A percentile compares a stretch with the other conserved stretches of the same genome.
Conservation (phyloP, 2,329 filamentous ascomycete species). For the Fusarium staphyleae region DNA sequence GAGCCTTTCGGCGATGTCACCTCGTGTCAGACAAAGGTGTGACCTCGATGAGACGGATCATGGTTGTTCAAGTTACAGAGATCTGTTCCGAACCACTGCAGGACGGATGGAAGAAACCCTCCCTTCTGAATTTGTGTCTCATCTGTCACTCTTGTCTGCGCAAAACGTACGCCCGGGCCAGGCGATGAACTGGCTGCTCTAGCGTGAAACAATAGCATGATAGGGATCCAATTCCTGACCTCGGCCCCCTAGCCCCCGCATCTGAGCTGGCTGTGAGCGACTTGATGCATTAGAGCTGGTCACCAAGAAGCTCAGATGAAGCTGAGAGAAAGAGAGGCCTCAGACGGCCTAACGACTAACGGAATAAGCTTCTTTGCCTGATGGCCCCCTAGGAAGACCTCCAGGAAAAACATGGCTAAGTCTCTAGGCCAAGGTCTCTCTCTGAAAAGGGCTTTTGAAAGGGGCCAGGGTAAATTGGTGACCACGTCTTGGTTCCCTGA, state of each 20-base stretch:
- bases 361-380: too few relatives aligned
- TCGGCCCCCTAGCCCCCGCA: not conserved
- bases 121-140: conserved; percentile 11
- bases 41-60: conserved; percentile 2
- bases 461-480: not conserved
- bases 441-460: too few relatives aligned
- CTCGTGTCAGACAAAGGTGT: not conserved
- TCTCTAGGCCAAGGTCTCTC: not conserved
- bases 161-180: conserved; percentile 6
- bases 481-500: not conserved
- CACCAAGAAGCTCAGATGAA: conserved; percentile 3
- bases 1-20: not conserved
- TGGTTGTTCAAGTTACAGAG: not conserved
- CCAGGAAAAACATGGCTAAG: not conserved
- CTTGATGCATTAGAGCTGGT: conserved; percentile 1
- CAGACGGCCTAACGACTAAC: not conserved
- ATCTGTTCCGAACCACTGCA: not conserved
- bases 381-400: too few relatives aligned
- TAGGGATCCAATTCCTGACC: conserved; percentile 4
- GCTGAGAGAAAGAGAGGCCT: not conserved
- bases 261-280: not conserved
- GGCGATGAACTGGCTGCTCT: conserved; percentile 13
- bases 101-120: not conserved
- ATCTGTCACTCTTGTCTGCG: conserved; percentile 10
- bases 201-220: conserved; percentile 33